These are phyloP conservation scores for Zelopaecilomyces penicillatus DNA, from an alignment of 2,329 filamentous ascomycete species.

Conservation along the genomic window DNA sequence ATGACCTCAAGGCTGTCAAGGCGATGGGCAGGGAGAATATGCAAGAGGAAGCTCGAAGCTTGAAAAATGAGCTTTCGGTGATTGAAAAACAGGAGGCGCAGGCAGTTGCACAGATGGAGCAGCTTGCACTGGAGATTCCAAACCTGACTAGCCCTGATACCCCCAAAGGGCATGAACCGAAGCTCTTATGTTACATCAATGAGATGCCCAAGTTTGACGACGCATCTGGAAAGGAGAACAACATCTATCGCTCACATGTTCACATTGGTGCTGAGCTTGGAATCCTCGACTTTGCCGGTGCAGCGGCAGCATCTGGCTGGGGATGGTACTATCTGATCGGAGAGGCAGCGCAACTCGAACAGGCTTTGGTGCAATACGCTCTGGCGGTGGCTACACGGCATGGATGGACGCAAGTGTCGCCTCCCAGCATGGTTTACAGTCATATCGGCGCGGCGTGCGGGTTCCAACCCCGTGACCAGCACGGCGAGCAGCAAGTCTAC, in stretches of 20 bases:
- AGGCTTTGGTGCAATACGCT: conserved; percentile 83
- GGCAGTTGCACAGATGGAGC: conserved; percentile 58
- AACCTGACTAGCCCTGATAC: conserved; percentile 76
- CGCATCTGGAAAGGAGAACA: conserved; percentile 15
- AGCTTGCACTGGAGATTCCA: conserved; percentile 68
- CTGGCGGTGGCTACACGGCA: conserved; percentile 61
- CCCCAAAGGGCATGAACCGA: conserved; percentile 58
- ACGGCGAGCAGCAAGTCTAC: conserved; percentile 91
- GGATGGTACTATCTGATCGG: conserved; percentile 97
- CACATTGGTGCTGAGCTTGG: conserved; percentile 80
- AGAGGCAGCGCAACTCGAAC: conserved; percentile 87
- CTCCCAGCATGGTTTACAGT: conserved; percentile 83
- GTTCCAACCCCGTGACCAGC: conserved; percentile 84
- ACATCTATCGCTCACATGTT: conserved; percentile 65
- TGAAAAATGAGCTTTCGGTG: conserved; percentile 54
- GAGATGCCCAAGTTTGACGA: conserved; percentile 43
- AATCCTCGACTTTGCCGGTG: conserved; percentile 80
- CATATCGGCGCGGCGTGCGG: conserved; percentile 88
- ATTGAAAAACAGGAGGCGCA: conserved; percentile 56
- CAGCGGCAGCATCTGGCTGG: conserved; percentile 81
- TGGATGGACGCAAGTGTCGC: conserved; percentile 74
- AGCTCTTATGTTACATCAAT: conserved; percentile 71
- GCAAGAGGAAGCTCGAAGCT: conserved; percentile 51
- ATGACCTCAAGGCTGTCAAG: conserved; percentile 27
- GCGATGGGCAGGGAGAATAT: conserved; percentile 41